Conservation (phyloP, 805 yeast genomes). For the Monosporozyma servazzii region DNA sequence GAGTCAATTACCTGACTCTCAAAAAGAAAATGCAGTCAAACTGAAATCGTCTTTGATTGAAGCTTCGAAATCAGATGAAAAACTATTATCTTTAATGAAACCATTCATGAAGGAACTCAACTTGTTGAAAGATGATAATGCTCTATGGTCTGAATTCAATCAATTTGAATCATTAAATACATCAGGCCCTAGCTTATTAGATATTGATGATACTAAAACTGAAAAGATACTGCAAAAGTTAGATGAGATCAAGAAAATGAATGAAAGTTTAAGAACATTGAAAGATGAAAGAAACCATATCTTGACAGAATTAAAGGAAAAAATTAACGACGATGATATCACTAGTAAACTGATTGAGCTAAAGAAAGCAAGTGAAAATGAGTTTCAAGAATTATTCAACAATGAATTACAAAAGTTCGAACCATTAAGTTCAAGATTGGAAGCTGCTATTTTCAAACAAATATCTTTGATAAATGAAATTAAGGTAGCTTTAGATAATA, state of each 20-base stretch:
- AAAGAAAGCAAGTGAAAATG: slow-evolving; percentile 47
- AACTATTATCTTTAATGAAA: slow-evolving; percentile 41
- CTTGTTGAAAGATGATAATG: slow-evolving; percentile 37
- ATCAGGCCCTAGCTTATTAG: slow-evolving; percentile 43
- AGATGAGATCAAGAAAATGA: slow-evolving; percentile 42
- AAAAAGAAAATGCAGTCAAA: slow-evolving; percentile 49
- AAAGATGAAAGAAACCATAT: slow-evolving; percentile 55
- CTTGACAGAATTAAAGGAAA: slow-evolving; percentile 55
- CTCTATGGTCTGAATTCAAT: slow-evolving; percentile 32
- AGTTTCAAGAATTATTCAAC: slow-evolving; percentile 51
- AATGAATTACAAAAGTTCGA: slow-evolving; percentile 70
- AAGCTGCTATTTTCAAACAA: slow-evolving; percentile 60
- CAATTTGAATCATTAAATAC: slow-evolving; percentile 10
- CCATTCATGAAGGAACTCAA: slow-evolving; percentile 35
- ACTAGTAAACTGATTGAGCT: slow-evolving; percentile 64
- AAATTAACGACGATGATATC: slow-evolving; percentile 75
- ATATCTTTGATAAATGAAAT: slow-evolving; percentile 39
- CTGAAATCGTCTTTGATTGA: slow-evolving; percentile 52
- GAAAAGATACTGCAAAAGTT: slow-evolving; percentile 33
- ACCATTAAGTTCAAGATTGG: slow-evolving; percentile 56
- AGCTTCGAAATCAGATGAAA: slow-evolving; percentile 51
- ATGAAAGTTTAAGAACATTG: slow-evolving; percentile 53
- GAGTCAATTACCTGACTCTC: slow-evolving; percentile 30
- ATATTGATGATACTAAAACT: slow-evolving; percentile 47
- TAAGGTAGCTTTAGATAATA: slow-evolving; percentile 39